Conservation (phyloP, 2,329 filamentous ascomycete genomes). For the Diaporthe longicolla region DNA sequence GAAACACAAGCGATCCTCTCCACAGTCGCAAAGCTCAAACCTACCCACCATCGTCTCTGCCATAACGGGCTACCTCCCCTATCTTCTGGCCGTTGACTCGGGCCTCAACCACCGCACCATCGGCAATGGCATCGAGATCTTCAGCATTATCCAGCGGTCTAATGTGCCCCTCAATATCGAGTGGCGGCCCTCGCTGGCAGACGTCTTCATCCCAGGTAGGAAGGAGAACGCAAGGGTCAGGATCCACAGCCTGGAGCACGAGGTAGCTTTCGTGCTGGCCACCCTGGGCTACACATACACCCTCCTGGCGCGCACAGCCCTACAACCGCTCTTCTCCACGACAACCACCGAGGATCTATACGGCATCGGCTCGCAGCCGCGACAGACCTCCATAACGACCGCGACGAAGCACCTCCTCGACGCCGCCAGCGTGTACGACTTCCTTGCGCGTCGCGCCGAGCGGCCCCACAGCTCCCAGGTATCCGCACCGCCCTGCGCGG, state of each 20-base stretch:
- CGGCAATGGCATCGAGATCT: slow-evolving; percentile 68
- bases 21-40: slow-evolving; percentile 77
- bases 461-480: slow-evolving; percentile 43
- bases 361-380: slow-evolving; percentile 73
- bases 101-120: slow-evolving; percentile 70
- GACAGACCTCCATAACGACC: slow-evolving; percentile 77
- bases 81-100: slow-evolving; percentile 82
- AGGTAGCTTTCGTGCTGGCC: slow-evolving; percentile 83
- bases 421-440: slow-evolving; percentile 83
- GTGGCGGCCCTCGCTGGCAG: slow-evolving; percentile 87
- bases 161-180: slow-evolving; percentile 74
- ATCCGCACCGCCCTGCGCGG: slow-evolving; percentile 60
- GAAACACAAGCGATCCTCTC: slow-evolving; percentile 87
- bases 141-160: slow-evolving; percentile 72
- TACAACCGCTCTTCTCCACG: slow-evolving; percentile 81
- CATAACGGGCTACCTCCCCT: slow-evolving; percentile 85
- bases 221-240: slow-evolving; percentile 75
- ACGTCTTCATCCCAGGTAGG: slow-evolving; percentile 73
- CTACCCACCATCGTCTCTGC: slow-evolving; percentile 78
- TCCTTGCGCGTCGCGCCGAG: slow-evolving; percentile 73
- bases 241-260: slow-evolving; percentile 82
- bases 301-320: slow-evolving; percentile 77
- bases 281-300: slow-evolving; percentile 83
- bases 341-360: slow-evolving; percentile 59
- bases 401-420: slow-evolving; percentile 85